A percentile compares a stretch with the other conserved stretches of the same genome.
Conservation (phyloP, 495 filamentous ascomycete genomes). For the Neurospora sp. region DNA sequence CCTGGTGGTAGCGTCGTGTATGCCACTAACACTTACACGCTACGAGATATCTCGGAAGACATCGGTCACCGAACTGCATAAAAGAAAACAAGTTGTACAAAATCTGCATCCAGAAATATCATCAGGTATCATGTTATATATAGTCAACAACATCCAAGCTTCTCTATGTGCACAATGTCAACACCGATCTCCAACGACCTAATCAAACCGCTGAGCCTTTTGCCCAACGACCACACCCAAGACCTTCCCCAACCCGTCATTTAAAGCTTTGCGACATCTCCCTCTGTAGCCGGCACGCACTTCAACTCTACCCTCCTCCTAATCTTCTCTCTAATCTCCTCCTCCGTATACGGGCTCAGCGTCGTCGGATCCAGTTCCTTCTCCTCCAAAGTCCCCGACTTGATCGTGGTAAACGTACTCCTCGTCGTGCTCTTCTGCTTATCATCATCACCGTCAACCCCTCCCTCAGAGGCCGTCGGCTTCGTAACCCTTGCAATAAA, state of each 20-base stretch:
- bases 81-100: background rate
- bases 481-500: slow-evolving; percentile 40
- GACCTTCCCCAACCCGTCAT: background rate
- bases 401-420: slow-evolving; percentile 41
- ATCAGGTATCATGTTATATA: background rate
- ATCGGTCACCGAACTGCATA: background rate
- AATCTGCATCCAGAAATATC: background rate
- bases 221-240: background rate
- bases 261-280: background rate
- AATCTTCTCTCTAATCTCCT: slow-evolving; percentile 45
- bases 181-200: background rate
- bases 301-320: slow-evolving; percentile 25
- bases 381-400: slow-evolving; percentile 46
- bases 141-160: background rate
- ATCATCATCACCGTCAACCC: background rate
- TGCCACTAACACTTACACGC: background rate
- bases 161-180: background rate
- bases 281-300: background rate
- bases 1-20: background rate
- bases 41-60: background rate
- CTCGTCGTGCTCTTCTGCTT: background rate
- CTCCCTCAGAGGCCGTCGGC: slow-evolving; percentile 25
- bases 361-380: slow-evolving; percentile 39
- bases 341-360: slow-evolving; percentile 39
- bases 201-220: background rate